Evolutionary conservation across 2,329 filamentous ascomycete genomes (phyloP).

Genomic region (Mycosphaerella sp.): DNA sequence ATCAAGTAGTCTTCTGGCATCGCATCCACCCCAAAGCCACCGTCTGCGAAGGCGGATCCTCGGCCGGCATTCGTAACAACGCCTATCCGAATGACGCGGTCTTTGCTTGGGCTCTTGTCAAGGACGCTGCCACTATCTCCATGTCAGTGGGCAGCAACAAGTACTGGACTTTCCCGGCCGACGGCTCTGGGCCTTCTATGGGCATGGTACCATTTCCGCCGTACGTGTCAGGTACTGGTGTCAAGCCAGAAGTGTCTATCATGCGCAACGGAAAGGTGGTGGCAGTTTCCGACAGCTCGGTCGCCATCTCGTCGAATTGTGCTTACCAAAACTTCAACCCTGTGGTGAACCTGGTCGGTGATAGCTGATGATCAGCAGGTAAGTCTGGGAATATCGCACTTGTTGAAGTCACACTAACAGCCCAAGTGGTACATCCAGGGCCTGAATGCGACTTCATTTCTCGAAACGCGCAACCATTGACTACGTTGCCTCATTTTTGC

Average conservation of each 20-base stretch:
- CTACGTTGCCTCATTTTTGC: conserved; percentile 10
- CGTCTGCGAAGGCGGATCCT: conserved; percentile 30
- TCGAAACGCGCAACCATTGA: conserved; percentile 1
- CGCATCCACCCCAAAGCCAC: conserved; percentile 35
- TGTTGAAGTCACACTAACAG: conserved; percentile 2
- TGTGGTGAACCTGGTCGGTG: conserved; percentile 33
- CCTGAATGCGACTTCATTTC: not conserved
- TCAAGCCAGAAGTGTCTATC: conserved; percentile 32
- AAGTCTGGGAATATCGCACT: not conserved
- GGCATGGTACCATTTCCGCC: conserved; percentile 33
- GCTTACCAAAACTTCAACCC: conserved; percentile 36
- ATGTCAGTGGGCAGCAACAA: conserved; percentile 34
- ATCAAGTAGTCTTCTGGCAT: conserved; percentile 38
- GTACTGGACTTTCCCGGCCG: conserved; percentile 32
- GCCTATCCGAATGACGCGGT: conserved; percentile 34
- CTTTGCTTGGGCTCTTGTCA: conserved; percentile 37
- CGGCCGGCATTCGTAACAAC: conserved; percentile 32
- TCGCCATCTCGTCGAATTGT: conserved; percentile 29
- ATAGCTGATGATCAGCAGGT: conserved; percentile 23
- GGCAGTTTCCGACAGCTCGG: conserved; percentile 25
- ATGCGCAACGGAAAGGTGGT: conserved; percentile 28
- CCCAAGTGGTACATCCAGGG: conserved; percentile 1
- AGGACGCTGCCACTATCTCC: conserved; percentile 29
- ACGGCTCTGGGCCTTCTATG: conserved; percentile 29
- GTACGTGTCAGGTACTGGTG: conserved; percentile 26